Evolutionary conservation across 73 alveolate genomes (phyloP), one percentile per base, ranked within the genome.

Genomic region (Paramecium sonneborni): DNA sequence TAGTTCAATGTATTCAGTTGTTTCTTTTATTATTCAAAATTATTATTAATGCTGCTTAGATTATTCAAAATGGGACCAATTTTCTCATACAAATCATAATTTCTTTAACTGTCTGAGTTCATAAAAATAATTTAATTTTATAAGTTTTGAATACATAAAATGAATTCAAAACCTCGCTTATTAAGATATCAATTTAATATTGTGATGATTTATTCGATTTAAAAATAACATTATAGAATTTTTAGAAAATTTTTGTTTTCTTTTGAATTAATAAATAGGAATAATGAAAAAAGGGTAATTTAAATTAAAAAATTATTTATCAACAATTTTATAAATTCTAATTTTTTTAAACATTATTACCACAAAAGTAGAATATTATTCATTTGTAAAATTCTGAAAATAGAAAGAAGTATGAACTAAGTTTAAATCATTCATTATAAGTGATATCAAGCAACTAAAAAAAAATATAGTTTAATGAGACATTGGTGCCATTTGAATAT

Each of bases 21-120:
- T 26, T 35, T 76, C 46, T 76, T 76, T 41, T 76, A 39, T 20
- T 37, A n/a, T 20, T 76, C 88, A 41, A 76, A 76, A 24, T 76
- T 20, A 57, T 76, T 76, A 41, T 76, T 76, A 0, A 76, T 76
- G 11, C 69, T n/a, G 11, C 26, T 18, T 9, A 76, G 69, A 76
- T 76, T 76, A 76, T 39, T 76, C 24, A 76, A 12, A 12, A 76
- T 4, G 1, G 88, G 88, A 1, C 70, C 88, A 20, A 76, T 38
- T 23, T 76, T 37, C n/a, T 76, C 88, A 76, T 76, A 76, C 24
- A 76, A 37, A 39, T 76, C 88, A 12, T 76, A 76, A 30, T 32
- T 70, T 76, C 69, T 76, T 39, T 76, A 76, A 76, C 88, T 39
- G 69, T 76, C 35, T 37, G 18, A 5, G 44, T 70, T 76, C 88